A percentile compares a stretch with the other conserved stretches of the same genome.
phyloP scores from a whole-genome alignment of 2,329 filamentous ascomycete genomes.

The Fusarium sarcochroum region DNA sequence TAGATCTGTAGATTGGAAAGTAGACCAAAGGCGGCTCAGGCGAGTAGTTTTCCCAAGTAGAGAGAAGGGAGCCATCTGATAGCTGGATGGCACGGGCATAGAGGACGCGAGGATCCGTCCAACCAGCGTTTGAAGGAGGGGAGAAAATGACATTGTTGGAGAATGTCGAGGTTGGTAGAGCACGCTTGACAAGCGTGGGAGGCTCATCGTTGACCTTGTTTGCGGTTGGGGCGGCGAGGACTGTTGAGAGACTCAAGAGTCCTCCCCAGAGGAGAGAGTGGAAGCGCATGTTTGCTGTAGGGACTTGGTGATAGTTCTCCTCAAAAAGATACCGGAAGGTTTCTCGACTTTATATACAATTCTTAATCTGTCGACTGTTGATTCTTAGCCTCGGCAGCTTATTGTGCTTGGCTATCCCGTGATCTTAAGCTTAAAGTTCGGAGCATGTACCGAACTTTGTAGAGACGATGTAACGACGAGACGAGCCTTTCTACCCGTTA shows the following conservation, averaged over 20 bases:
- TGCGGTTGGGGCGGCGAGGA: constrained; percentile 32
- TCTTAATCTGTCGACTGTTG: not conserved
- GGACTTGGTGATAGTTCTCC: not conserved
- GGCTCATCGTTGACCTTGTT: constrained; percentile 15
- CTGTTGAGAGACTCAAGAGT: constrained; percentile 33
- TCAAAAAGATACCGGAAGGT: not conserved
- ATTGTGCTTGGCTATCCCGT: not conserved
- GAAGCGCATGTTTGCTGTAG: constrained; percentile 19
- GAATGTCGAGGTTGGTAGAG: constrained; percentile 39
- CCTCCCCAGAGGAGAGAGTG: constrained; percentile 35
- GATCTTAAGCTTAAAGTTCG: constrained; percentile 18
- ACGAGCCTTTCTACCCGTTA: not conserved
- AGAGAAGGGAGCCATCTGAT: constrained; percentile 61
- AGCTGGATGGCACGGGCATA: constrained; percentile 63
- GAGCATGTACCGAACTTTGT: constrained; percentile 20
- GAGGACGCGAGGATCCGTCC: constrained; percentile 60
- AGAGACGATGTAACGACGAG: constrained; percentile 1
- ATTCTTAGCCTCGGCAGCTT: constrained; percentile 12
- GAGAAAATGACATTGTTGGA: constrained; percentile 56
- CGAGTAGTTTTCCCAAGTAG: constrained; percentile 71
- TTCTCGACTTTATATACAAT: not conserved
- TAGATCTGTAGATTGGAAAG: constrained; percentile 68
- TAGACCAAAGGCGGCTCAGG: constrained; percentile 68
- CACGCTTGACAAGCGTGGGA: constrained; percentile 23
- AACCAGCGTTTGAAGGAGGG: constrained; percentile 53